phyloP scores from a whole-genome alignment of 768 basidiomycete genomes.

The Pleurotus ostreatus region DNA sequence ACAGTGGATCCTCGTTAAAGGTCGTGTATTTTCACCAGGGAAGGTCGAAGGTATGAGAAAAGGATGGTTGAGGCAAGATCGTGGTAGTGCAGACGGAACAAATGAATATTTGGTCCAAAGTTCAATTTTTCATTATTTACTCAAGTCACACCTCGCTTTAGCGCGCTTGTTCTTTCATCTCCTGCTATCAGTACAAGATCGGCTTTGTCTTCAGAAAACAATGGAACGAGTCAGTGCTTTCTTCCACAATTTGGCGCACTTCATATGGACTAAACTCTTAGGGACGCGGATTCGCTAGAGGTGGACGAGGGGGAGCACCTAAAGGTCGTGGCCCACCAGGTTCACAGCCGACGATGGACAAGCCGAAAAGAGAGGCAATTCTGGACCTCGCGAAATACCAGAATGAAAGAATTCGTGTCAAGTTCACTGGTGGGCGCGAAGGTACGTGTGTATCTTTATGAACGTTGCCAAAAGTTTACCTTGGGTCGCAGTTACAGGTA shows the following conservation, averaged over 20 bases:
- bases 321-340: constrained; percentile 47
- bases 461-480: not conserved
- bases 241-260: constrained; percentile 15
- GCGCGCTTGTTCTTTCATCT: constrained; percentile 3
- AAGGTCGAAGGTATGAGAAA: not conserved
- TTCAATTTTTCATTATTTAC: constrained; percentile 2
- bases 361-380: constrained; percentile 90
- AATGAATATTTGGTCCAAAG: constrained; percentile 7
- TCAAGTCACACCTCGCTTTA: constrained; percentile 7
- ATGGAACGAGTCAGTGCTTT: constrained; percentile 57
- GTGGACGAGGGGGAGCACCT: constrained; percentile 39
- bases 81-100: constrained; percentile 4
- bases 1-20: constrained; percentile 7
- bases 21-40: constrained; percentile 1
- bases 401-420: constrained; percentile 88
- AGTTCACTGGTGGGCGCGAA: constrained; percentile 97
- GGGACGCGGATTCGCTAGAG: constrained; percentile 54
- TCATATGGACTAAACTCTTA: constrained; percentile 35
- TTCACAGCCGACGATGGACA: constrained; percentile 52
- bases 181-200: constrained; percentile 5
- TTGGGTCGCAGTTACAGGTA: constrained; percentile 67
- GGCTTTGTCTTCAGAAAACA: constrained; percentile 19
- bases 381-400: constrained; percentile 93
- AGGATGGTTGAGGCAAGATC: constrained; percentile 5
- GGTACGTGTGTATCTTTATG: constrained; percentile 39